Evolutionary conservation across 495 filamentous ascomycete genomes (phyloP).

Genomic region (Neurospora sp.): DNA sequence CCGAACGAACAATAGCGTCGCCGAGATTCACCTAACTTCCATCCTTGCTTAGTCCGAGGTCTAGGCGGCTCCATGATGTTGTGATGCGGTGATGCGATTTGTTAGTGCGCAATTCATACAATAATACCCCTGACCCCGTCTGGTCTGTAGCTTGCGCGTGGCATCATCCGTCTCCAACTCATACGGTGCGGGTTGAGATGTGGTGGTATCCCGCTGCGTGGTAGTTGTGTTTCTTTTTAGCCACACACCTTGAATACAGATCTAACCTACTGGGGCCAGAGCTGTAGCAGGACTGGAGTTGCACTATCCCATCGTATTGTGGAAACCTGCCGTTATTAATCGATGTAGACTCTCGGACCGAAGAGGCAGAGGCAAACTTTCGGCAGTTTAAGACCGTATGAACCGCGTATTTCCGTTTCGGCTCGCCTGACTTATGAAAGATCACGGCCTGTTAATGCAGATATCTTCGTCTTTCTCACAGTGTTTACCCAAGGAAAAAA

Average conservation of each 20-base stretch:
- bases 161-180: not conserved
- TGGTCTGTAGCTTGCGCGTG: not conserved
- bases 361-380: not conserved
- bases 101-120: not conserved
- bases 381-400: not conserved
- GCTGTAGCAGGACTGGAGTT: not conserved
- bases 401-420: not conserved
- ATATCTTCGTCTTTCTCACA: not conserved
- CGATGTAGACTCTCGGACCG: not conserved
- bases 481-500: not conserved
- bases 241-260: not conserved
- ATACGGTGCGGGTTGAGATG: not conserved
- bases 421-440: not conserved
- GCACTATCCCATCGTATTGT: not conserved
- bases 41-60: not conserved
- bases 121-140: not conserved
- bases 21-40: not conserved
- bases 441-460: slow-evolving; percentile 37
- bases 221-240: not conserved
- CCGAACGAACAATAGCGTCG: not conserved
- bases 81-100: not conserved
- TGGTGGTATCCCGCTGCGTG: not conserved
- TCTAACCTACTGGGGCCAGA: not conserved
- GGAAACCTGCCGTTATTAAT: not conserved
- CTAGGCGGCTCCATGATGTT: not conserved